Percentiles rank a stretch among this genome's conserved stretches.
Evolutionary conservation across 2,329 filamentous ascomycete species (phyloP).

Genomic region (Amauroascus verrucosus): DNA sequence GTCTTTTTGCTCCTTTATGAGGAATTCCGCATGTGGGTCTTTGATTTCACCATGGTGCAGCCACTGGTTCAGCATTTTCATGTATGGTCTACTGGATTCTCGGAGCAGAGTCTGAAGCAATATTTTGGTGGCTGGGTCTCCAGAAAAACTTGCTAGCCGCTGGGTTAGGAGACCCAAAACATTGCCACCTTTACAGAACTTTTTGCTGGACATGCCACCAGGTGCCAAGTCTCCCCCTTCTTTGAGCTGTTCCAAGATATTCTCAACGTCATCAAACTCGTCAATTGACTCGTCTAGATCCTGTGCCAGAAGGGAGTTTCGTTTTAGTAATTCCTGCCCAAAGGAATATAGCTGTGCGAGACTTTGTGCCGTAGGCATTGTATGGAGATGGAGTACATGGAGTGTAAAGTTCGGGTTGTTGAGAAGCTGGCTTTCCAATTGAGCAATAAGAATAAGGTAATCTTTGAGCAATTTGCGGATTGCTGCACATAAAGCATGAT

Average conservation of each 20-base stretch:
- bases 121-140: constrained; percentile 76
- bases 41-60: constrained; percentile 90
- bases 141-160: constrained; percentile 78
- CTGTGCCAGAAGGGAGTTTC: constrained; percentile 71
- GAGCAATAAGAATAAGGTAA: constrained; percentile 83
- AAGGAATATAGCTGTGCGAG: constrained; percentile 81
- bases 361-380: constrained; percentile 80
- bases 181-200: constrained; percentile 91
- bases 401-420: constrained; percentile 83
- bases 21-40: constrained; percentile 85
- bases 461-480: constrained; percentile 86
- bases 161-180: constrained; percentile 82
- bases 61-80: constrained; percentile 98
- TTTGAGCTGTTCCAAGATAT: constrained; percentile 79
- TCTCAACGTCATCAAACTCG: constrained; percentile 76
- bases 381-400: constrained; percentile 86
- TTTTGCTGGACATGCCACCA: constrained; percentile 66
- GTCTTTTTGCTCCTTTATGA: constrained; percentile 92
- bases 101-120: constrained; percentile 72
- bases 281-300: constrained; percentile 61
- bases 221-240: constrained; percentile 75
- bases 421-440: constrained; percentile 85
- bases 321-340: constrained; percentile 75
- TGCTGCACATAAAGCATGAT: constrained; percentile 90
- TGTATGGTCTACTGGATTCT: constrained; percentile 87